phyloP scores from a whole-genome alignment of 2,329 filamentous ascomycete species.

The Sclerotinia glacialis region DNA sequence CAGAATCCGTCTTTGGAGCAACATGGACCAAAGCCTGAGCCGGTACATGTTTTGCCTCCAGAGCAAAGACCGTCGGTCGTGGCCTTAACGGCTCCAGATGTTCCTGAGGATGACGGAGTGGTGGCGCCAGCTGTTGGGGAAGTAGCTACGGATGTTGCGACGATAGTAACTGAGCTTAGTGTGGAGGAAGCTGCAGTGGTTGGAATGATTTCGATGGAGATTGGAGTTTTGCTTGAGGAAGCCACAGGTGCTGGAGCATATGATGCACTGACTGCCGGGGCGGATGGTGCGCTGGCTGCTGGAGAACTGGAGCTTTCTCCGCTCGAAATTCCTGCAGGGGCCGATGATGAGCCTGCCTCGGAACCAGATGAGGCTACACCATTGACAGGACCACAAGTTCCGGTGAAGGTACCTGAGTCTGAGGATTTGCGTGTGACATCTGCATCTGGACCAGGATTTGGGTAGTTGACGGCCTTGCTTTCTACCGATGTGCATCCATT shows the following conservation, averaged over 20 bases:
- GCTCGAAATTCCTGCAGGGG: not conserved
- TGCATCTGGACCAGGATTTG: conserved; percentile 51
- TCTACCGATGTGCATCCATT: conserved; percentile 51
- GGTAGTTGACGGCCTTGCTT: conserved; percentile 51
- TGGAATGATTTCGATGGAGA: conserved; percentile 12
- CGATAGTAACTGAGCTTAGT: not conserved
- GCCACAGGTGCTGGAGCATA: not conserved
- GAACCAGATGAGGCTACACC: conserved; percentile 26
- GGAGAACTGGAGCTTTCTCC: not conserved
- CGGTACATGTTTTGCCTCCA: conserved; percentile 25
- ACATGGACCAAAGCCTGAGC: conserved; percentile 25
- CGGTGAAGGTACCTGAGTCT: conserved; percentile 26
- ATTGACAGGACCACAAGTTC: conserved; percentile 33
- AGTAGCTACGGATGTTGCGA: not conserved
- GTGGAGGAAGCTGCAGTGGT: conserved; percentile 5
- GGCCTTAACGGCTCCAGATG: conserved; percentile 8
- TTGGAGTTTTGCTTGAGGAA: conserved; percentile 1
- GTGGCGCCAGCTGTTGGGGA: conserved; percentile 2
- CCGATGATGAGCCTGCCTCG: conserved; percentile 9
- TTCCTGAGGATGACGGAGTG: conserved; percentile 17
- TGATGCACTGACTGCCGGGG: not conserved
- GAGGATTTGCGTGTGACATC: conserved; percentile 24
- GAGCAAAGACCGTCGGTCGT: conserved; percentile 24
- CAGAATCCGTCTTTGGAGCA: conserved; percentile 28
- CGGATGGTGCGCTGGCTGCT: not conserved